Conservation (phyloP, 2,329 filamentous ascomycete species). For the Cytospora paraplurivora region DNA sequence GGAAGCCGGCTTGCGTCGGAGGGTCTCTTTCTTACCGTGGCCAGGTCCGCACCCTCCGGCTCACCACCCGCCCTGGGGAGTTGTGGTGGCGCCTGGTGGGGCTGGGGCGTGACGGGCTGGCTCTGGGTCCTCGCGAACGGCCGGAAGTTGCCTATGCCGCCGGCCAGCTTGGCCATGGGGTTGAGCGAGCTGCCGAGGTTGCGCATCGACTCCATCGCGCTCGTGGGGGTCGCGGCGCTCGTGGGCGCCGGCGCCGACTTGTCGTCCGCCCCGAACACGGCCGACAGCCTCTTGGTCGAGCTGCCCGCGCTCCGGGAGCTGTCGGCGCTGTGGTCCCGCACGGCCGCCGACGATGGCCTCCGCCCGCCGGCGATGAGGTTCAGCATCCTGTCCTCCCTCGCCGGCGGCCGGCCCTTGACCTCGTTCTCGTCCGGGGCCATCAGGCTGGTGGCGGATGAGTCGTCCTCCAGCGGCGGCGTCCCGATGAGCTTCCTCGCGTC, state of each 20-base stretch:
- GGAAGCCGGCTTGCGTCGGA: no score
- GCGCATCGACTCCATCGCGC: conserved; percentile 74
- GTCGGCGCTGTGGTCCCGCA: conserved; percentile 75
- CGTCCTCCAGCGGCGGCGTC: conserved; percentile 66
- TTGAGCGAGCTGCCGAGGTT: conserved; percentile 81
- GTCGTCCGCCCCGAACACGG: conserved; percentile 53
- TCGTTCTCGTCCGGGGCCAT: conserved; percentile 45
- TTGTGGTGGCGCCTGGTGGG: conserved; percentile 41
- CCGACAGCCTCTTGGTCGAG: conserved; percentile 50
- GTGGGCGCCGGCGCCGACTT: conserved; percentile 39
- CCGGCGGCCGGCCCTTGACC: conserved; percentile 35
- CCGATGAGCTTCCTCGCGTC: conserved; percentile 89
- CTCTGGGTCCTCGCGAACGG: conserved; percentile 67
- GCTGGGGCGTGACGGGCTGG: conserved; percentile 40
- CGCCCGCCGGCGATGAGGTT: conserved; percentile 69
- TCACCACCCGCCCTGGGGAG: conserved; percentile 39
- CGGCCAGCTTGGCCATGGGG: conserved; percentile 74
- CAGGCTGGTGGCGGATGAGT: conserved; percentile 56
- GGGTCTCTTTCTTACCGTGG: conserved; percentile 49
- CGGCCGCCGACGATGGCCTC: conserved; percentile 38
- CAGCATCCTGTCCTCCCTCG: conserved; percentile 65
- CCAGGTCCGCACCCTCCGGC: conserved; percentile 57
- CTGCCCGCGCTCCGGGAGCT: conserved; percentile 67
- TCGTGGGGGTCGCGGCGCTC: conserved; percentile 54
- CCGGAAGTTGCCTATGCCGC: conserved; percentile 68